Base-by-base conservation (phyloP, 2,329 filamentous ascomycete species). In the Chaetomium sp. region DNA sequence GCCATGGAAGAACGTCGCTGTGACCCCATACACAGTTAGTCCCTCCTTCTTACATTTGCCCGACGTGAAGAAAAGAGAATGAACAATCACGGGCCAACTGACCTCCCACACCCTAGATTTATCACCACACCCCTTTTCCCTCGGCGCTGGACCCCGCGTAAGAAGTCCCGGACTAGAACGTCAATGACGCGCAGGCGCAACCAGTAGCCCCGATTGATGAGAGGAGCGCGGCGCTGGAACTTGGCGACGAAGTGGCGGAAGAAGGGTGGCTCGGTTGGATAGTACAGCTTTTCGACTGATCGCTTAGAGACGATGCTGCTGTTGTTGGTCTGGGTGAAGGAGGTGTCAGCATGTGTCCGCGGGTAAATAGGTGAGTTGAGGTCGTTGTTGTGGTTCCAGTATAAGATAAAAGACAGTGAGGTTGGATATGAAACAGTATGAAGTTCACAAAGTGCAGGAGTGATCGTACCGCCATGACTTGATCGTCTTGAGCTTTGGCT, bases 251-350 rank as follows among this genome's bases (percentile, higher is more conserved):
- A 96, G 67, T 89, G 86, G 47, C 88, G 86, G 64, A 94, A 92
- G 74, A 89, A 95, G 68, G 95, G 88, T 34, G 87, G 82, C 65
- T 95, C 84, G 59, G 82, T 65, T 12, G 86, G 79, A 67, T 88
- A 86, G 70, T 96, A 96, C 11, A 95, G 76, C 63, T 86, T 86
- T 68, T 96, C 91, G n/a, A 96, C 91, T 65, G 90, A 94, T 62
- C 91, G 79, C 69, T 96, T 96, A 11, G 91, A 96, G 12, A 91
- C 86, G 63, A 96, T 96, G 66, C 89, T 95, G 71, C 88, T 92
- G 68, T 85, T 91, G 69, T 96, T 96, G 56, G 91, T 96, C 82
- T 88, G 64, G 5, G 10, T 6, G 11, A 11, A 14, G 6, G 12
- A 5, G 10, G 11, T 12, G 40, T 42, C 11, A 42, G 11, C 40